Percentiles rank a stretch among this genome's conserved stretches.
These are phyloP conservation scores for Barbatosphaeria neglecta DNA, from an alignment of 495 filamentous ascomycete species.

Conservation along the genomic window DNA sequence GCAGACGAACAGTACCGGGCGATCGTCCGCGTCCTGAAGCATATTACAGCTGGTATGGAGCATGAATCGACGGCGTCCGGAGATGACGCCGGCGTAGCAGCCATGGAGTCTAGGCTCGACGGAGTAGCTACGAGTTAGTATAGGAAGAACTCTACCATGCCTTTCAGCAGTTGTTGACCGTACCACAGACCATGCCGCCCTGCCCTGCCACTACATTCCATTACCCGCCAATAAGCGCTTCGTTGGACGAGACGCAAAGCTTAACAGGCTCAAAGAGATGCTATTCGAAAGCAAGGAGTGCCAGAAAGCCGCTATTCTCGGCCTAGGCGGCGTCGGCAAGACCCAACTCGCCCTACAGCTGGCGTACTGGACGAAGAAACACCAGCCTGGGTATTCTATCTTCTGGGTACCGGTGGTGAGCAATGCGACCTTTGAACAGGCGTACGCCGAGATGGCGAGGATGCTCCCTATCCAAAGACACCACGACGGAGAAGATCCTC, in stretches of 20 bases:
- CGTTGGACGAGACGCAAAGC: slow-evolving; percentile 13
- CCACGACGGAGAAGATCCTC: slow-evolving; percentile 7
- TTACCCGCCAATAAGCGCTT: slow-evolving; percentile 16
- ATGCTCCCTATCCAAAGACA: slow-evolving; percentile 8
- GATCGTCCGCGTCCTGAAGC: slow-evolving; percentile 19
- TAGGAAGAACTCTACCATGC: too few species aligned
- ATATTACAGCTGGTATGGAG: too few species aligned
- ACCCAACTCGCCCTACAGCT: slow-evolving; percentile 41
- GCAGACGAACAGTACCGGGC: slow-evolving; percentile 18
- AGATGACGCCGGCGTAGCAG: too few species aligned
- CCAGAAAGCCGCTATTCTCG: slow-evolving; percentile 21
- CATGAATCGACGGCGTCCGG: too few species aligned
- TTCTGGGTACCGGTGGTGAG: slow-evolving; percentile 38
- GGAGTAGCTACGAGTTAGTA: too few species aligned
- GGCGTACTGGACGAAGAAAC: slow-evolving; percentile 22
- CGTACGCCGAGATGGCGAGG: slow-evolving; percentile 29
- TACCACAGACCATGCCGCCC: not conserved
- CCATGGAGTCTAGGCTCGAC: too few species aligned
- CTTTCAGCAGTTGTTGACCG: not conserved
- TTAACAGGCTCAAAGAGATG: slow-evolving; percentile 12
- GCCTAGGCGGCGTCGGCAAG: slow-evolving; percentile 40
- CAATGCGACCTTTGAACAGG: slow-evolving; percentile 29
- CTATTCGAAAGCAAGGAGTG: slow-evolving; percentile 4
- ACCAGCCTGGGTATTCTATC: slow-evolving; percentile 27
- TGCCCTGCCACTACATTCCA: slow-evolving; percentile 6